phyloP scores from a whole-genome alignment of 768 basidiomycete species.

The button mushroom (Agaricus bisporus) region DNA sequence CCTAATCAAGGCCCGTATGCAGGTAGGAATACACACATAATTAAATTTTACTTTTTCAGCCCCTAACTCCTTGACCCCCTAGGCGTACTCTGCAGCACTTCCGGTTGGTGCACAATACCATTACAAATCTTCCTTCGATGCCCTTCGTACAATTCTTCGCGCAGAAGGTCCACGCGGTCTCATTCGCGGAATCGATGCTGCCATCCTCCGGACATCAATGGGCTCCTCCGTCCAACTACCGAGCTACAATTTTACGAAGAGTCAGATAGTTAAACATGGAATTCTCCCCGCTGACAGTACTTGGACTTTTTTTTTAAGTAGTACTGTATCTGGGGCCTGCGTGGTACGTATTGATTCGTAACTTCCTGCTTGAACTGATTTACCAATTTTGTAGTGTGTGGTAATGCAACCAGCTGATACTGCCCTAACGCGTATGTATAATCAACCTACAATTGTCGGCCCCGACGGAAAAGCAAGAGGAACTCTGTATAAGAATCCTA shows the following conservation, averaged over 20 bases:
- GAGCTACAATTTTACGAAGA: conserved; percentile 92
- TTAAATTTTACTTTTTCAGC: too few species aligned
- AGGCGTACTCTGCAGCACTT: conserved; percentile 92
- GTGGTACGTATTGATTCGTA: conserved; percentile 46
- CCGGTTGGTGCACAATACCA: conserved; percentile 94
- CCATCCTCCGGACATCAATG: conserved; percentile 90
- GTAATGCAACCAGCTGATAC: conserved; percentile 96
- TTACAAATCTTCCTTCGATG: conserved; percentile 82
- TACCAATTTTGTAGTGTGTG: conserved; percentile 47
- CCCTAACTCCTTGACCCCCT: neutral
- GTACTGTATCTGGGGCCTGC: conserved; percentile 84
- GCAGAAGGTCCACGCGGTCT: conserved; percentile 78
- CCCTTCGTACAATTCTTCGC: conserved; percentile 70
- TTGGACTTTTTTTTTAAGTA: conserved; percentile 85
- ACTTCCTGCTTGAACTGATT: neutral
- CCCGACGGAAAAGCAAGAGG: conserved; percentile 72
- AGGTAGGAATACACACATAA: conserved; percentile 39
- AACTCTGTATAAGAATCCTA: conserved; percentile 81
- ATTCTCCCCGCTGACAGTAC: conserved; percentile 72
- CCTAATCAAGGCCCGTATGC: conserved; percentile 96
- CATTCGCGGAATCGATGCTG: conserved; percentile 87
- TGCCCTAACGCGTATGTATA: conserved; percentile 92
- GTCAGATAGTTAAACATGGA: conserved; percentile 59
- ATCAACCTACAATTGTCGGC: conserved; percentile 75
- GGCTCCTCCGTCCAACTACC: conserved; percentile 95